These are phyloP conservation scores for Eimeria falciformis DNA, from an alignment of 169 alveolate genomes.

Conservation along the genomic window DNA sequence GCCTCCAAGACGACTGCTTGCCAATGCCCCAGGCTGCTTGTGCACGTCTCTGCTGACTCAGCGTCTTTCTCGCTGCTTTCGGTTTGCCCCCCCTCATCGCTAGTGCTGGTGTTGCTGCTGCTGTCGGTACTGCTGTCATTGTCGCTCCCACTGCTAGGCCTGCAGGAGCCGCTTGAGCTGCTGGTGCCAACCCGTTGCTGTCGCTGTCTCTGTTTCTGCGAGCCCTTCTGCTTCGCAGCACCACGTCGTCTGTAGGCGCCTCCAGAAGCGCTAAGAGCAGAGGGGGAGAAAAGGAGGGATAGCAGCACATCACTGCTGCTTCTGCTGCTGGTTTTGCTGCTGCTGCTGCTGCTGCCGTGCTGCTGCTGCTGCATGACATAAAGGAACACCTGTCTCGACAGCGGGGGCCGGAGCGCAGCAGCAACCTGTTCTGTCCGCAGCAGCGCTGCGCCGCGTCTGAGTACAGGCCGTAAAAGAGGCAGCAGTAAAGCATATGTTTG, in stretches of 20 bases:
- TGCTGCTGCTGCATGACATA: conserved; percentile 61
- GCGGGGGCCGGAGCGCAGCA: conserved; percentile 46
- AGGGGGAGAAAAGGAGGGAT: conserved; percentile 7
- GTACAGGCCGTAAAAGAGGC: conserved; percentile 53
- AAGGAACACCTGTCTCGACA: conserved; percentile 31
- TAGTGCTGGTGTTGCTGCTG: conserved; percentile 6
- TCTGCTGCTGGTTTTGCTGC: conserved; percentile 47
- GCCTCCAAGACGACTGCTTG: background rate
- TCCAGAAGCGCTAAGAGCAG: background rate
- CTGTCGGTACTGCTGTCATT: conserved; percentile 12
- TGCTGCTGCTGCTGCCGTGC: background rate
- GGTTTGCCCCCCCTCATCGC: background rate
- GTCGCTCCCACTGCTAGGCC: conserved; percentile 40
- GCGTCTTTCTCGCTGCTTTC: background rate
- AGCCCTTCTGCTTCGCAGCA: background rate
- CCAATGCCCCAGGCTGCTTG: conserved; percentile 28
- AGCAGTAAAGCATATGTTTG: conserved; percentile 49
- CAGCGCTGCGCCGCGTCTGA: background rate
- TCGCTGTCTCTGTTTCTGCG: background rate
- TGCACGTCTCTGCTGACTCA: background rate
- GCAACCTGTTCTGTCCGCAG: background rate
- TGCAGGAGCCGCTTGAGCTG: conserved; percentile 32
- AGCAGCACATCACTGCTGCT: background rate
- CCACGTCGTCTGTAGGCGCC: background rate
- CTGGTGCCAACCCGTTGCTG: background rate